Evolutionary conservation across 2,329 filamentous ascomycete species (phyloP).

Genomic region (Corniculantispora saksenae): DNA sequence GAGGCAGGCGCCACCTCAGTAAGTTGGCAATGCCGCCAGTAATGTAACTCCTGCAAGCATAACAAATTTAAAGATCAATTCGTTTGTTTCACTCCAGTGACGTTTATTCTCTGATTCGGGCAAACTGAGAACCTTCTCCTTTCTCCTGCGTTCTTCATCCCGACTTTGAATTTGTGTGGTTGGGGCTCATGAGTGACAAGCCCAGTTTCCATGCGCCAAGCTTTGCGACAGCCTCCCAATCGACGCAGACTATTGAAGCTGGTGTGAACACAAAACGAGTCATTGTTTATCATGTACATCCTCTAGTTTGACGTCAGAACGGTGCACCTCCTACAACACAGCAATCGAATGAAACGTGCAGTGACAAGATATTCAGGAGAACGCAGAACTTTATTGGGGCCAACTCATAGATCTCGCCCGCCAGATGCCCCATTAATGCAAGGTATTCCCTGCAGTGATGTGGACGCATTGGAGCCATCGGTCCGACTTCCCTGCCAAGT

Average conservation of each 20-base stretch:
- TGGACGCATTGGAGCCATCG: background rate
- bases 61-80: background rate
- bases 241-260: background rate
- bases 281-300: background rate
- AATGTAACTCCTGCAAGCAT: background rate
- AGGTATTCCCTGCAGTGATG: background rate
- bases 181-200: background rate
- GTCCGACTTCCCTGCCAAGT: background rate
- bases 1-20: background rate
- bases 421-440: background rate
- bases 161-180: background rate
- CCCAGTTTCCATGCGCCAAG: background rate
- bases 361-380: background rate
- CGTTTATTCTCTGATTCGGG: background rate
- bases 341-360: background rate
- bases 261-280: background rate
- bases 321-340: background rate
- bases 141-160: background rate
- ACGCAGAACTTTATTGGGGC: background rate
- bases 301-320: background rate
- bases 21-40: background rate
- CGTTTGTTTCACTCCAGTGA: background rate
- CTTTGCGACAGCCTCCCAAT: background rate
- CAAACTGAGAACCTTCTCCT: background rate
- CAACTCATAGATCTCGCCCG: background rate